Evolutionary conservation across 2,329 filamentous ascomycete species (phyloP).

Genomic region (Talaromyces sp.): DNA sequence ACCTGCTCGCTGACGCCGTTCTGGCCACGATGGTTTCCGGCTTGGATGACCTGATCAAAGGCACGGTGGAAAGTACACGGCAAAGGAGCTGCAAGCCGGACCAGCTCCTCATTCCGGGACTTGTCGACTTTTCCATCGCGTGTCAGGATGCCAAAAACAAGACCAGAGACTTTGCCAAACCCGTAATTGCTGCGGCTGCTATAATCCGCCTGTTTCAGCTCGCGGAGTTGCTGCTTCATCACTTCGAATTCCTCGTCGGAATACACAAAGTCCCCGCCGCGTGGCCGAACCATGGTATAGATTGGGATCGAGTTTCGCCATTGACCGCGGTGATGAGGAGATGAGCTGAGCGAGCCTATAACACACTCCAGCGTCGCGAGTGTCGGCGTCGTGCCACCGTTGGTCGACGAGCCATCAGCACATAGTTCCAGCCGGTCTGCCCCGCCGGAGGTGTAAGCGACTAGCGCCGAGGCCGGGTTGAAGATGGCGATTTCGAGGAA

Average conservation of each 20-base stretch:
- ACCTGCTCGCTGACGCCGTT: neutral
- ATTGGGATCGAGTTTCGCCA: conserved; percentile 33
- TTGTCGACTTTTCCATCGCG: conserved; percentile 33
- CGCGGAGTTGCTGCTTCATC: neutral
- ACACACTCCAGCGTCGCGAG: conserved; percentile 20
- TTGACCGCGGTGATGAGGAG: conserved; percentile 16
- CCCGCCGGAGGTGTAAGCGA: conserved; percentile 36
- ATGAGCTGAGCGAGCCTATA: conserved; percentile 16
- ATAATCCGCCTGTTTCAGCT: neutral
- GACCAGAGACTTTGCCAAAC: conserved; percentile 37
- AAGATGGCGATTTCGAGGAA: conserved; percentile 48
- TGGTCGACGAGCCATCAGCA: conserved; percentile 38
- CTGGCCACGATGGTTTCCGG: neutral
- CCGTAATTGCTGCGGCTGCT: neutral
- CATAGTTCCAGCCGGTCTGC: conserved; percentile 48
- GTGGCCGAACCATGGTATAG: conserved; percentile 52
- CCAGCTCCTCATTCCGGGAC: conserved; percentile 37
- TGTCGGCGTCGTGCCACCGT: conserved; percentile 42
- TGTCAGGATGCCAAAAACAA: conserved; percentile 50
- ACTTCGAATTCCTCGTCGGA: conserved; percentile 32
- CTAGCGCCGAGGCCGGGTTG: conserved; percentile 38
- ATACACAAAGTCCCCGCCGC: conserved; percentile 45
- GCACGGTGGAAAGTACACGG: conserved; percentile 55
- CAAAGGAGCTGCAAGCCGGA: conserved; percentile 36
- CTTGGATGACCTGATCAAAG: conserved; percentile 40